These are phyloP conservation scores for Gloeophyllum trabeum DNA, from an alignment of 768 basidiomycete species.

Conservation along the genomic window DNA sequence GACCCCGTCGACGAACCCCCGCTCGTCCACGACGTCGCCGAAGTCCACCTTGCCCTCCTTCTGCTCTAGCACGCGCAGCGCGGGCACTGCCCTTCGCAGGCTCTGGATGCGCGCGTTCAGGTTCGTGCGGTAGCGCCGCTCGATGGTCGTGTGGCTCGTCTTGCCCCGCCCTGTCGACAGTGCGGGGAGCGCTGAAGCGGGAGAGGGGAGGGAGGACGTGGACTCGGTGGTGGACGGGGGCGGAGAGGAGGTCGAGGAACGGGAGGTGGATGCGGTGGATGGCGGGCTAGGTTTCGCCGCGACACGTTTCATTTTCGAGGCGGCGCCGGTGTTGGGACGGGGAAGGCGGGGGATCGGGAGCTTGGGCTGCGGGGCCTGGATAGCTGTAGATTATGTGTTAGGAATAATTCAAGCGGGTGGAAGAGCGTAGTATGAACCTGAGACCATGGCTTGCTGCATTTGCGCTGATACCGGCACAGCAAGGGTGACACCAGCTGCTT, in stretches of 20 bases:
- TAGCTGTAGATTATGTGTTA: too few relatives aligned
- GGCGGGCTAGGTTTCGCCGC: constrained; percentile 8
- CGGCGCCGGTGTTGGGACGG: too few relatives aligned
- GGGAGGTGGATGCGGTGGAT: constrained; percentile 14
- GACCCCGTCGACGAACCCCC: constrained; percentile 88
- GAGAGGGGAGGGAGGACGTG: constrained; percentile 7
- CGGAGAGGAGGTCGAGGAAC: constrained; percentile 28
- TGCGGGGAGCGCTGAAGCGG: constrained; percentile 7
- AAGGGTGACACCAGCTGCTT: constrained; percentile 24
- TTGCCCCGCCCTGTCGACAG: constrained; percentile 42
- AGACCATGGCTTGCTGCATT: constrained; percentile 14
- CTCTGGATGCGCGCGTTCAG: constrained; percentile 79
- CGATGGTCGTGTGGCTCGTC: constrained; percentile 84
- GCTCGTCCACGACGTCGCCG: constrained; percentile 59
- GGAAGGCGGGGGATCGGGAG: constrained; percentile 42
- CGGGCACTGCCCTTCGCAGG: constrained; percentile 72
- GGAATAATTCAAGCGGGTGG: background rate
- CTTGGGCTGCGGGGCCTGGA: constrained; percentile 21
- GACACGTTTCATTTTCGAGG: constrained; percentile 11
- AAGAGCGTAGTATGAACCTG: background rate
- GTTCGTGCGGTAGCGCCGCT: constrained; percentile 81
- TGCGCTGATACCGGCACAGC: constrained; percentile 23
- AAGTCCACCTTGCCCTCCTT: constrained; percentile 14
- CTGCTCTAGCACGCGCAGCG: constrained; percentile 67
- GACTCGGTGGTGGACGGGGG: constrained; percentile 20